These are phyloP conservation scores for Pulveroboletus sp. DNA, from an alignment of 768 basidiomycete genomes.

Conservation along the genomic window DNA sequence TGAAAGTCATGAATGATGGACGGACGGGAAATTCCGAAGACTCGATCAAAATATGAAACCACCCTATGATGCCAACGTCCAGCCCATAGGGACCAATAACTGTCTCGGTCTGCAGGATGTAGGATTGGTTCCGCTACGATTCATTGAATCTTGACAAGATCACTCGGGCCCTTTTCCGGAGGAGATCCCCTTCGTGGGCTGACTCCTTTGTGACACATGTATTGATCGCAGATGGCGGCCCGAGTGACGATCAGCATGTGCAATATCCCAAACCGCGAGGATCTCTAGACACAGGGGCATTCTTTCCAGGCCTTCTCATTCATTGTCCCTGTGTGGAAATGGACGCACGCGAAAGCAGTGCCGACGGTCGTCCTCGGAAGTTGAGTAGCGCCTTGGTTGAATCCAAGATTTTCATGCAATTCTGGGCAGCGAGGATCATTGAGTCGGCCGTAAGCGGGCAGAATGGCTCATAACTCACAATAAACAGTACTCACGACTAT, in stretches of 20 bases:
- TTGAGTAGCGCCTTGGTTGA: slow-evolving; percentile 37
- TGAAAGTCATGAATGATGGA: too few relatives aligned
- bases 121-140: slow-evolving; percentile 37
- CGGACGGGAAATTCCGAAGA: slow-evolving; percentile 38
- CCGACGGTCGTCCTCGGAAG: slow-evolving; percentile 42
- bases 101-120: slow-evolving; percentile 14
- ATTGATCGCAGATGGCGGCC: slow-evolving; percentile 1
- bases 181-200: slow-evolving; percentile 32
- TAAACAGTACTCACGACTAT: slow-evolving; percentile 35
- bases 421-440: slow-evolving; percentile 41
- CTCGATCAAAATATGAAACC: slow-evolving; percentile 41
- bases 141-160: slow-evolving; percentile 32
- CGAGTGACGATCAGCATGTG: slow-evolving; percentile 27
- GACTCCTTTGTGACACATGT: slow-evolving; percentile 12
- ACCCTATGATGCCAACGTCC: slow-evolving; percentile 31
- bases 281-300: slow-evolving; percentile 40
- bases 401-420: slow-evolving; percentile 37
- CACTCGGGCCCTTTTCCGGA: slow-evolving; percentile 31
- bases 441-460: slow-evolving; percentile 21
- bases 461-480: slow-evolving; percentile 5
- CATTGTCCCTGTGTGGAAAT: slow-evolving; percentile 21
- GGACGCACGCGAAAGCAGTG: slow-evolving; percentile 31
- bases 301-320: slow-evolving; percentile 23
- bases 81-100: slow-evolving; percentile 22
- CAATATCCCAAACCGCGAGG: slow-evolving; percentile 40